A percentile compares a stretch with the other conserved stretches of the same genome.
phyloP scores from a whole-genome alignment of 306 rosid genomes.

The Begonia peltatifolia region DNA sequence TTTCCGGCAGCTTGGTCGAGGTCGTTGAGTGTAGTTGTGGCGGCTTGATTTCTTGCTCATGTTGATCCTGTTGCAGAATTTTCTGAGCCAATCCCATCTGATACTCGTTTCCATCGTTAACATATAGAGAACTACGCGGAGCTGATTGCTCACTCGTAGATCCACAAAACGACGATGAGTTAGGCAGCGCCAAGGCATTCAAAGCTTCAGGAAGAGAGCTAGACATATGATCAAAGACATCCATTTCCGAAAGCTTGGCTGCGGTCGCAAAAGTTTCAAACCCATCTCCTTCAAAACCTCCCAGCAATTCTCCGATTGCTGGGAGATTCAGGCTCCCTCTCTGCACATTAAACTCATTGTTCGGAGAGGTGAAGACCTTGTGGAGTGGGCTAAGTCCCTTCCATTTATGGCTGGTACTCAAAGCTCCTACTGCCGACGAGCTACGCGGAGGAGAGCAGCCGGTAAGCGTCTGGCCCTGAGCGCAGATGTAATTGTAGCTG shows the following conservation, averaged over 20 bases:
- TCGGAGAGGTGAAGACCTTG: constrained; percentile 24
- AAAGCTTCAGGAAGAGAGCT: constrained; percentile 19
- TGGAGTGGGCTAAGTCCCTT: constrained; percentile 85
- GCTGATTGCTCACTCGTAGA: constrained; percentile 29
- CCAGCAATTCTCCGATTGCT: constrained; percentile 57
- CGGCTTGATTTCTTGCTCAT: constrained; percentile 13
- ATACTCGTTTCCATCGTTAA: background rate
- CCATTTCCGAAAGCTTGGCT: constrained; percentile 12
- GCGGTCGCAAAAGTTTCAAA: constrained; percentile 10
- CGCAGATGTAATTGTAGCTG: constrained; percentile 33
- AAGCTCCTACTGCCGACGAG: constrained; percentile 40
- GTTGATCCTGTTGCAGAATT: constrained; percentile 44
- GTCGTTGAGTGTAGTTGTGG: background rate
- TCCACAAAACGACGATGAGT: constrained; percentile 31
- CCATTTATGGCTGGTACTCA: constrained; percentile 40
- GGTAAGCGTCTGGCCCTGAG: constrained; percentile 40
- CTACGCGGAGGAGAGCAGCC: constrained; percentile 62
- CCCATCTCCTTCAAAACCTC: constrained; percentile 37
- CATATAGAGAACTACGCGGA: constrained; percentile 20
- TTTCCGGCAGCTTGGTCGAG: constrained; percentile 5
- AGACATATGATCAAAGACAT: constrained; percentile 24
- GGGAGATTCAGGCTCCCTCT: constrained; percentile 27
- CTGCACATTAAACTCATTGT: background rate
- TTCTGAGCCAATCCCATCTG: constrained; percentile 20
- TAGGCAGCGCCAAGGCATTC: constrained; percentile 26